Percentiles rank a stretch among this genome's conserved stretches.
Conservation (phyloP, 1,284 basidiomycete genomes). For the Mycena citricolor region DNA sequence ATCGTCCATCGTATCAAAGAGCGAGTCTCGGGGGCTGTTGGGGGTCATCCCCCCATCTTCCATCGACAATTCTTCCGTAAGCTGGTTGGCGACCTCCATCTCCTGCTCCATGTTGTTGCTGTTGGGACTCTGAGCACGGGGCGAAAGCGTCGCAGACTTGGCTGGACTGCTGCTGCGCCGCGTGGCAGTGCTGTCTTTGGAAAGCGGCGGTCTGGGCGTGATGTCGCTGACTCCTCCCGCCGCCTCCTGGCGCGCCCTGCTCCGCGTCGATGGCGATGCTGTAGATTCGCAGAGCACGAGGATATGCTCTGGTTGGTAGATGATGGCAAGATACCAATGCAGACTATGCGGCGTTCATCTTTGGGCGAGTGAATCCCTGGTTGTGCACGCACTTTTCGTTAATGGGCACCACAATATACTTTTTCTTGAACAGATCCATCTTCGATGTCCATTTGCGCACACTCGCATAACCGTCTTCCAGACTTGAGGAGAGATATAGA, state of each 20-base stretch:
- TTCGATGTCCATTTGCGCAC: conserved; percentile 94
- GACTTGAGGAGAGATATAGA: conserved; percentile 34
- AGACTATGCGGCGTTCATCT: conserved; percentile 47
- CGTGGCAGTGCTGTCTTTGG: conserved; percentile 18
- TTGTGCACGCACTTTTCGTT: conserved; percentile 79
- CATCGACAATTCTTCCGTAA: conserved; percentile 11
- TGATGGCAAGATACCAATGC: conserved; percentile 97
- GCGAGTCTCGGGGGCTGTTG: not conserved
- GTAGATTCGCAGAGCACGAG: conserved; percentile 28
- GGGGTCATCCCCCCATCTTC: conserved; percentile 11
- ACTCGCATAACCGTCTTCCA: conserved; percentile 73
- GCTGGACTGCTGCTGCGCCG: conserved; percentile 7
- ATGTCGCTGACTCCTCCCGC: too few species aligned
- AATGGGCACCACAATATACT: conserved; percentile 92
- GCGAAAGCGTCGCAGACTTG: conserved; percentile 9
- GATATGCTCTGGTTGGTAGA: conserved; percentile 77
- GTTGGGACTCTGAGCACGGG: too few species aligned
- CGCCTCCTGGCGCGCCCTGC: conserved; percentile 23
- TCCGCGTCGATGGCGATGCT: conserved; percentile 23
- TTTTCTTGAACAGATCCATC: conserved; percentile 86
- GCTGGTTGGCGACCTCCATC: conserved; percentile 9
- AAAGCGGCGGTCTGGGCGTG: conserved; percentile 9
- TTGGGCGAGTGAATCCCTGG: not conserved
- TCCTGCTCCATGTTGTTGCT: conserved; percentile 13
- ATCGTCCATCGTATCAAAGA: conserved; percentile 23